These are phyloP conservation scores for Podaxis pistillaris DNA, from an alignment of 768 basidiomycete species.

Conservation along the genomic window DNA sequence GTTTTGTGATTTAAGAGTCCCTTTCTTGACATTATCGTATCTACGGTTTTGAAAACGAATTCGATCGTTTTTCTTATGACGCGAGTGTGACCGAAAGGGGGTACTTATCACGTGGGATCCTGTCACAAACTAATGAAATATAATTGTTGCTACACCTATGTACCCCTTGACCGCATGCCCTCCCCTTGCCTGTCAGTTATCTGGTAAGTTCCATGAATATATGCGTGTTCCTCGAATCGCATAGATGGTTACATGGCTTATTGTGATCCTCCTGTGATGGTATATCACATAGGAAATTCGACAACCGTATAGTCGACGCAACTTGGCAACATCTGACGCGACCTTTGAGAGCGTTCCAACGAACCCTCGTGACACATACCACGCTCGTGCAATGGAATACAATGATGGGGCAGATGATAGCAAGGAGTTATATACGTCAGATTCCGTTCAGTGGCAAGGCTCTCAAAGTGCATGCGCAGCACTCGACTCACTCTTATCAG, in stretches of 20 bases:
- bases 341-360: background rate
- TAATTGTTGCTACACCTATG: background rate
- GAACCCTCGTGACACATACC: background rate
- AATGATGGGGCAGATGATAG: background rate
- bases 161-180: background rate
- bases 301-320: background rate
- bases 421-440: background rate
- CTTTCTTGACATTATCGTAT: background rate
- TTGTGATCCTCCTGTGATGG: no score
- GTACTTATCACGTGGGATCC: background rate
- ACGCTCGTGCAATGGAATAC: background rate
- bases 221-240: background rate
- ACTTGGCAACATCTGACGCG: background rate
- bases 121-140: background rate
- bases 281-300: background rate
- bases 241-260: background rate
- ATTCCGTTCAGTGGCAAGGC: constrained; percentile 24
- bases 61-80: no score
- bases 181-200: background rate
- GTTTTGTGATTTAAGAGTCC: background rate
- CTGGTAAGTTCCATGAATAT: background rate
- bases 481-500: constrained; percentile 21
- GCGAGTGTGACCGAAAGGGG: background rate
- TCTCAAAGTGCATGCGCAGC: constrained; percentile 22
- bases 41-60: background rate